These are phyloP conservation scores for Neurospora intermedia DNA, from an alignment of 495 filamentous ascomycete genomes.

Conservation along the genomic window DNA sequence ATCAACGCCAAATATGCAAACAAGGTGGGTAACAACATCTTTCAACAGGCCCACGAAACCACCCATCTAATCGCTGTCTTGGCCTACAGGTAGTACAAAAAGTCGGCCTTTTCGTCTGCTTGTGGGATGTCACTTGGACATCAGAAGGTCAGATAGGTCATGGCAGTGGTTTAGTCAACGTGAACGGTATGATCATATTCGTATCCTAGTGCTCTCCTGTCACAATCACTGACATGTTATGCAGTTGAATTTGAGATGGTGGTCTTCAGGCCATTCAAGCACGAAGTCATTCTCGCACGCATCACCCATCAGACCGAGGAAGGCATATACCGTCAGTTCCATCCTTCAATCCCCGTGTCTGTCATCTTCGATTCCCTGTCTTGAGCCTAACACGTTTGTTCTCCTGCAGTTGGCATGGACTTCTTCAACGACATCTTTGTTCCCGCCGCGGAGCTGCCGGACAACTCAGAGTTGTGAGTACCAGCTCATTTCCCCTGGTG, in stretches of 20 bases:
- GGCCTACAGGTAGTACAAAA: conserved; percentile 40
- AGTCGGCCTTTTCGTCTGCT: conserved; percentile 80
- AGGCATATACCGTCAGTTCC: conserved; percentile 61
- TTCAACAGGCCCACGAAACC: not conserved
- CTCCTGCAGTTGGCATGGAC: conserved; percentile 55
- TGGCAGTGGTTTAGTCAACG: conserved; percentile 77
- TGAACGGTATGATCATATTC: conserved; percentile 53
- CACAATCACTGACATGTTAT: conserved; percentile 1
- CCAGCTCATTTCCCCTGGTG: not conserved
- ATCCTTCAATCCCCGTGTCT: not conserved
- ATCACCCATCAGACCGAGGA: conserved; percentile 59
- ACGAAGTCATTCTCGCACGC: conserved; percentile 73
- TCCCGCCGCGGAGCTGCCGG: conserved; percentile 56
- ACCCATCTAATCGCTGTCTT: not conserved
- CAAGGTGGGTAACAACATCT: conserved; percentile 45
- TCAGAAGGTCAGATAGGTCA: conserved; percentile 91
- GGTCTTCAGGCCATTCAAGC: conserved; percentile 92
- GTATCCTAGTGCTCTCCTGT: not conserved
- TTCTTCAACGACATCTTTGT: conserved; percentile 90
- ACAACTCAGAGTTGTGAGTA: conserved; percentile 63
- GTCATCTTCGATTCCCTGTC: not conserved
- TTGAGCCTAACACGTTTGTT: not conserved
- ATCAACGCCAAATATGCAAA: conserved; percentile 96
- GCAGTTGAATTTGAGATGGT: conserved; percentile 82
- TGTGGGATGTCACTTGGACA: conserved; percentile 75